Conservation (phyloP, 345 rosid genomes). For the Citrus unshiu region DNA sequence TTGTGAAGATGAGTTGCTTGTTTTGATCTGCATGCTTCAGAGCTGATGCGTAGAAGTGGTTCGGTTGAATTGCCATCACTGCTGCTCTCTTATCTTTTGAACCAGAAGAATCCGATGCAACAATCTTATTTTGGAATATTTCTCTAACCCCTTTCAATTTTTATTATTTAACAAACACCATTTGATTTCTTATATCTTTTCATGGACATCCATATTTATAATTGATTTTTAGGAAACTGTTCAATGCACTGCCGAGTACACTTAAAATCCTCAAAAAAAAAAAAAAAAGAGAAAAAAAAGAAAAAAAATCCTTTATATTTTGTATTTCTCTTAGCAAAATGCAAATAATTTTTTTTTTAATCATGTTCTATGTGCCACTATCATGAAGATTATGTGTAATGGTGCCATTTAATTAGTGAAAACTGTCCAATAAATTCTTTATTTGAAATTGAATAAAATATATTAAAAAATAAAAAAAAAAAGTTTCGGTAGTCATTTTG, state of each 20-base stretch:
- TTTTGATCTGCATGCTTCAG: constrained; percentile 17
- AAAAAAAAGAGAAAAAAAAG: too few species aligned
- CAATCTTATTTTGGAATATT: background rate
- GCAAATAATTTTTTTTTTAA: background rate
- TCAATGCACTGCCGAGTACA: too few species aligned
- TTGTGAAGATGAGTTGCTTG: constrained; percentile 4
- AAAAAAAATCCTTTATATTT: background rate
- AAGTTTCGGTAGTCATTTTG: too few species aligned
- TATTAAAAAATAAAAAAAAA: too few species aligned
- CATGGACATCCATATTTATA: background rate
- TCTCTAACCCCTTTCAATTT: background rate
- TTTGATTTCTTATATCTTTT: background rate
- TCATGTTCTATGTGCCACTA: background rate
- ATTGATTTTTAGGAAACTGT: background rate
- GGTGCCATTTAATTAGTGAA: too few species aligned
- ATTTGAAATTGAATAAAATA: too few species aligned
- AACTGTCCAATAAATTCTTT: too few species aligned
- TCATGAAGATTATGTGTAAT: too few species aligned
- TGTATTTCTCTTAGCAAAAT: background rate
- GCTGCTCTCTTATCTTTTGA: constrained; percentile 11
- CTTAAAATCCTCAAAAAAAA: too few species aligned
- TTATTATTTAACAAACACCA: background rate
- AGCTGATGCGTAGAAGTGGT: constrained; percentile 16
- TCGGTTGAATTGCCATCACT: constrained; percentile 30
- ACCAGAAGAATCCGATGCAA: background rate